phyloP scores from a whole-genome alignment of 192 early-diverging fungal species.

The Umbelopsis sp. region DNA sequence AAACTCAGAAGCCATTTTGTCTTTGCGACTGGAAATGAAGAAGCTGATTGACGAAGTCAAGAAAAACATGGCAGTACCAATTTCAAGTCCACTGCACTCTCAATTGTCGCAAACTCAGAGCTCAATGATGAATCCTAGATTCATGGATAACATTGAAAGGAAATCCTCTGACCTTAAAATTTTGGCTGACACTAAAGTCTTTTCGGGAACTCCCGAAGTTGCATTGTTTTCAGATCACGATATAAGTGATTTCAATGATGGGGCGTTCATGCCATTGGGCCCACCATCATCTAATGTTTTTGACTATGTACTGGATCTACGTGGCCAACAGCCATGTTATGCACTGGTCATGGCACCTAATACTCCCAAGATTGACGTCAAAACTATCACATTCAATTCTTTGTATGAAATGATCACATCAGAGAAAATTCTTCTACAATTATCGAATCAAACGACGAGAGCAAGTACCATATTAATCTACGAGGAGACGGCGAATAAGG shows the following conservation, averaged over 20 bases:
- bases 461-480: background rate
- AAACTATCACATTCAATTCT: background rate
- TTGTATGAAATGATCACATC: constrained; percentile 9
- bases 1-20: background rate
- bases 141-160: constrained; percentile 5
- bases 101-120: background rate
- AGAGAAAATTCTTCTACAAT: background rate
- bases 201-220: constrained; percentile 4
- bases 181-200: background rate
- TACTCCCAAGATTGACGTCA: background rate
- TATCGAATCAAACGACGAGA: background rate
- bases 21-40: background rate
- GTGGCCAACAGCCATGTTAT: background rate
- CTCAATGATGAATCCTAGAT: background rate
- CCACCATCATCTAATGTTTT: background rate
- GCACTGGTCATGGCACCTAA: background rate
- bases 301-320: constrained; percentile 8
- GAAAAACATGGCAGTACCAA: background rate
- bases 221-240: background rate
- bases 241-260: background rate
- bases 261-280: background rate
- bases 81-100: background rate
- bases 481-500: constrained; percentile 1
- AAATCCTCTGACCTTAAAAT: background rate
- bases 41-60: constrained; percentile 12